phyloP scores from a whole-genome alignment of 768 basidiomycete species.

The Mycena galericulata region DNA sequence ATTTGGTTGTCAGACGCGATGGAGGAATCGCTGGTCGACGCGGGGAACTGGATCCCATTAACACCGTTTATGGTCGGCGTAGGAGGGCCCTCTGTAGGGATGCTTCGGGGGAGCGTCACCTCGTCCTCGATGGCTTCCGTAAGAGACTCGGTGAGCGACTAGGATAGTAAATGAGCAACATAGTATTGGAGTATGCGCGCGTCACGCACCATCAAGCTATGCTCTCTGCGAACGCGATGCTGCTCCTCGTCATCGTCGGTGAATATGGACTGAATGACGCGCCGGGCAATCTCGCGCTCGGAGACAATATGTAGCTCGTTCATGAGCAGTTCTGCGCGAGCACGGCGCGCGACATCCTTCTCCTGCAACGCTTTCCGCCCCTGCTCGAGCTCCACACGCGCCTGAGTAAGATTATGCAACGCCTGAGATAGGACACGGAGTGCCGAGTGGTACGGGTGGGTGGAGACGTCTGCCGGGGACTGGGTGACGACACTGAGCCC shows the following conservation, averaged over 20 bases:
- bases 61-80: constrained; percentile 41
- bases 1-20: constrained; percentile 19
- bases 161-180: constrained; percentile 8
- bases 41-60: constrained; percentile 16
- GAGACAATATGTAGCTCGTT: constrained; percentile 64
- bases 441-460: constrained; percentile 74
- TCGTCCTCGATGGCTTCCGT: constrained; percentile 68
- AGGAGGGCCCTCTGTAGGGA: constrained; percentile 47
- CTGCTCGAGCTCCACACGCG: constrained; percentile 74
- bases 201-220: constrained; percentile 67
- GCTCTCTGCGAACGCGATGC: constrained; percentile 65
- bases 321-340: constrained; percentile 66
- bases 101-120: constrained; percentile 50
- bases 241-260: constrained; percentile 60
- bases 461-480: constrained; percentile 58
- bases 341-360: constrained; percentile 66
- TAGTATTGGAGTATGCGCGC: background rate
- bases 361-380: constrained; percentile 63
- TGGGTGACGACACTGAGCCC: constrained; percentile 54
- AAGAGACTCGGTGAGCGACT: constrained; percentile 68
- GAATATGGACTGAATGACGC: constrained; percentile 77
- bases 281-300: constrained; percentile 75
- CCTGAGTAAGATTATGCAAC: constrained; percentile 66
- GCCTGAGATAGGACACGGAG: constrained; percentile 79
- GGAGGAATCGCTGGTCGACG: background rate